Conservation (phyloP, 2,329 filamentous ascomycete species). For the Trichoderma sp. region DNA sequence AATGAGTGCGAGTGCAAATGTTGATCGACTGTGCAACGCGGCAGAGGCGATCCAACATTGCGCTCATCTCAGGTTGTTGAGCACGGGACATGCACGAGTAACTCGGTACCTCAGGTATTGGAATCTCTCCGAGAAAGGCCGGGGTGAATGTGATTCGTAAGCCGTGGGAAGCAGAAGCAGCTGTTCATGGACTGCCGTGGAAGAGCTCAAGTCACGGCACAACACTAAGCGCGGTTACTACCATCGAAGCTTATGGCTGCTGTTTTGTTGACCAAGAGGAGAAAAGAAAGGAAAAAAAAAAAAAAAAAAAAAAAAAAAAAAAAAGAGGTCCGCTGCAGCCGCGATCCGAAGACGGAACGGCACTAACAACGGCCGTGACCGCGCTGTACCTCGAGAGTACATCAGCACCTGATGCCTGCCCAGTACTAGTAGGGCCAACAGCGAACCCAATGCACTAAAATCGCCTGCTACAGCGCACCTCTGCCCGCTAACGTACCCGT, state of each 20-base stretch:
- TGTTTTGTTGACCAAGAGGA: too few relatives aligned
- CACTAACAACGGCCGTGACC: background rate
- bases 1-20: background rate
- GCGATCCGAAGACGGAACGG: background rate
- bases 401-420: background rate
- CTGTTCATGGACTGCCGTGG: background rate
- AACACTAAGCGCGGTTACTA: background rate
- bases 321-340: constrained; percentile 6
- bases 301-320: too few relatives aligned
- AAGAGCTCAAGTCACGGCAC: background rate
- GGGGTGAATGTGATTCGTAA: background rate
- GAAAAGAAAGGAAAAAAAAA: too few relatives aligned
- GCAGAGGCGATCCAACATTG: too few relatives aligned
- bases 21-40: too few relatives aligned
- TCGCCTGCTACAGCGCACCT: background rate
- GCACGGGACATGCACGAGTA: too few relatives aligned
- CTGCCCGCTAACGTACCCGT: too few relatives aligned
- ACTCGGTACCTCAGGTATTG: too few relatives aligned
- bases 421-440: background rate
- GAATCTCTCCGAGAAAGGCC: too few relatives aligned
- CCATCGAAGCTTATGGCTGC: too few relatives aligned
- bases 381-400: background rate
- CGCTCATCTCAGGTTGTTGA: too few relatives aligned
- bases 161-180: background rate
- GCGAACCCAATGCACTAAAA: background rate